Evolutionary conservation across 1,139 yeast species (phyloP).

Genomic region (Candida buenavistaensis): DNA sequence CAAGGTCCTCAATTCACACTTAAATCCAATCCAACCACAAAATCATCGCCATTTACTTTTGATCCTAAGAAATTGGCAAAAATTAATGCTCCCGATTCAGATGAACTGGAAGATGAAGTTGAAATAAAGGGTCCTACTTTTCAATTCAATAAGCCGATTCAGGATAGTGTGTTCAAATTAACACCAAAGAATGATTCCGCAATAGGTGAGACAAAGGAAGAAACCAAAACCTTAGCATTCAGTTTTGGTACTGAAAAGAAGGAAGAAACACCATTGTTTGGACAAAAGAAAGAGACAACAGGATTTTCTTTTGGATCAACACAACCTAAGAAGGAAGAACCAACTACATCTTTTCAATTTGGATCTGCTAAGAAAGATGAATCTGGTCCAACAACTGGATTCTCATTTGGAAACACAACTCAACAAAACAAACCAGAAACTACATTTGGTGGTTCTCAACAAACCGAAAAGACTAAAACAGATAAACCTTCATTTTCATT

Average conservation of each 20-base stretch:
- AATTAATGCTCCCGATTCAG: slow-evolving; percentile 35
- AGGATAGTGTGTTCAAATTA: slow-evolving; percentile 52
- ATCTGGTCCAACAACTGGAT: slow-evolving; percentile 3
- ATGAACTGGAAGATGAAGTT: slow-evolving; percentile 55
- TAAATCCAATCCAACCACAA: slow-evolving; percentile 51
- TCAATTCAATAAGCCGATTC: slow-evolving; percentile 47
- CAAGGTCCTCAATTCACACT: slow-evolving; percentile 70
- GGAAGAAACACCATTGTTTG: too few relatives aligned
- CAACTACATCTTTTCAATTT: slow-evolving; percentile 3
- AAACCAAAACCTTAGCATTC: slow-evolving; percentile 16
- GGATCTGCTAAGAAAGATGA: slow-evolving; percentile 2
- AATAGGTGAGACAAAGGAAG: slow-evolving; percentile 2
- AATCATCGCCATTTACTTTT: slow-evolving; percentile 59
- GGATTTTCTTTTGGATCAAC: neutral
- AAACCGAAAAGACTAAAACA: too few relatives aligned
- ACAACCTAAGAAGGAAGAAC: neutral
- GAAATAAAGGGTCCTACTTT: slow-evolving; percentile 69
- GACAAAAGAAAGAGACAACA: too few relatives aligned
- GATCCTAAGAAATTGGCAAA: slow-evolving; percentile 43
- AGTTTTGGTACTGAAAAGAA: slow-evolving; percentile 10
- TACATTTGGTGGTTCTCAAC: slow-evolving; percentile 14
- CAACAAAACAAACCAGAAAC: slow-evolving; percentile 2
- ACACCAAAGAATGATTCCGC: neutral
- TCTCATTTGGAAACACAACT: slow-evolving; percentile 4
- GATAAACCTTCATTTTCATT: slow-evolving; percentile 18